phyloP scores from a whole-genome alignment of 768 basidiomycete genomes.

The Lanmaoa rubissima region DNA sequence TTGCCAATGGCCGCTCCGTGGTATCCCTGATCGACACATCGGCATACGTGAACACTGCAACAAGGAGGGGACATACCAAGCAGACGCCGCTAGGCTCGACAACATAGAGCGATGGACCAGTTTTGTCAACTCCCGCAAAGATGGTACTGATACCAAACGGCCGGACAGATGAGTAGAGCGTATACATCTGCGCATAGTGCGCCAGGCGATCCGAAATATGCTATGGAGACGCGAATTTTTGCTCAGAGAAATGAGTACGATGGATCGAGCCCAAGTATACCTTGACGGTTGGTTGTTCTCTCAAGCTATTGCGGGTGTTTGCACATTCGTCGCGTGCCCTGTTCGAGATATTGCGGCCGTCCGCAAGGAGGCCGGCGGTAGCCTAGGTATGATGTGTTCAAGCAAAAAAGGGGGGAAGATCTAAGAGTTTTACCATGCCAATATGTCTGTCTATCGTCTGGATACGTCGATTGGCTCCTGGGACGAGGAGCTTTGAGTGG shows the following conservation, averaged over 20 bases:
- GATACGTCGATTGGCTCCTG: constrained; percentile 89
- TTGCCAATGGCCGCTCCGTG: constrained; percentile 97
- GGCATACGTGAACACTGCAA: neutral
- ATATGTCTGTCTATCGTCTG: constrained; percentile 92
- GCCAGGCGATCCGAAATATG: constrained; percentile 74
- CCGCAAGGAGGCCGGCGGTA: constrained; percentile 89
- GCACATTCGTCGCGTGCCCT: constrained; percentile 82
- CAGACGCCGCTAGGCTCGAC: constrained; percentile 94
- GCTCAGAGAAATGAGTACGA: neutral
- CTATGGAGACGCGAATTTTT: constrained; percentile 29
- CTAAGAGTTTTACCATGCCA: constrained; percentile 64
- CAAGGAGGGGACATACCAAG: constrained; percentile 52
- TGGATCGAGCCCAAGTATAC: constrained; percentile 38
- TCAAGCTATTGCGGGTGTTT: constrained; percentile 70
- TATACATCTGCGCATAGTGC: constrained; percentile 92
- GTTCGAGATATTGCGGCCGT: constrained; percentile 84
- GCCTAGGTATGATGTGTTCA: constrained; percentile 50
- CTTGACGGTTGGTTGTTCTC: constrained; percentile 74
- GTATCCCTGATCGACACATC: constrained; percentile 64
- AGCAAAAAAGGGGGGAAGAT: neutral
- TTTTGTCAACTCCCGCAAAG: constrained; percentile 84
- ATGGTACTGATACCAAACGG: constrained; percentile 97
- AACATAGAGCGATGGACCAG: constrained; percentile 82
- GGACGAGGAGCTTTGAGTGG: constrained; percentile 93
- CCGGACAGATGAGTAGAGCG: constrained; percentile 95